A percentile compares a stretch with the other conserved stretches of the same genome.
phyloP scores from a whole-genome alignment of 441 rosid genomes.

The Pelargonium citronellum region DNA sequence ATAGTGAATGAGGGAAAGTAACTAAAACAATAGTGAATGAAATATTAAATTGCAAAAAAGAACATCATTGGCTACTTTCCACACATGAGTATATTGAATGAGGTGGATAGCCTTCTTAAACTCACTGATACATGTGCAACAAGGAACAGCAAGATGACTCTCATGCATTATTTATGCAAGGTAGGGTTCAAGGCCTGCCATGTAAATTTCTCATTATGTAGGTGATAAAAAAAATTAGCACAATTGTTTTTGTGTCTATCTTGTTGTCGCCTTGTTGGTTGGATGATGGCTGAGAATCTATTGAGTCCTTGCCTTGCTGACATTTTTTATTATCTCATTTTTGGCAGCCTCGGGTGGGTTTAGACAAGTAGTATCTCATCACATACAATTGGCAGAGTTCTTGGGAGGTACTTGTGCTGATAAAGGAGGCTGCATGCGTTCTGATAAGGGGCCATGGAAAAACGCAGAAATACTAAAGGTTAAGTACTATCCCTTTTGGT shows the following conservation, averaged over 20 bases:
- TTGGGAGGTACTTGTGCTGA: conserved; percentile 89
- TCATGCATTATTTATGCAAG: conserved; percentile 98
- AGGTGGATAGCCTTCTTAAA: conserved; percentile 91
- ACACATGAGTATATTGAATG: too few species aligned
- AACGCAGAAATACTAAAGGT: conserved; percentile 72
- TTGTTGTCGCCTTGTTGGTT: neutral
- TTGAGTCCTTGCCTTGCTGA: neutral
- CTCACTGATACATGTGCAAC: conserved; percentile 81
- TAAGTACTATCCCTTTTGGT: neutral
- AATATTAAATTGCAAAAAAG: too few species aligned
- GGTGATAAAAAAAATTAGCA: neutral
- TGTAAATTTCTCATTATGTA: too few species aligned
- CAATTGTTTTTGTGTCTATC: neutral
- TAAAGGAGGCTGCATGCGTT: conserved; percentile 81
- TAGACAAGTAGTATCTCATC: too few species aligned
- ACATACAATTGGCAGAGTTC: conserved; percentile 85
- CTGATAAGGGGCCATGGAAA: conserved; percentile 97
- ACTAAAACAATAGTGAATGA: too few species aligned
- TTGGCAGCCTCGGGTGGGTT: too few species aligned
- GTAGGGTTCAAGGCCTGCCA: conserved; percentile 28
- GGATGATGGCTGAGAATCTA: neutral
- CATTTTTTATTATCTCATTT: too few species aligned
- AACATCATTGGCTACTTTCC: too few species aligned
- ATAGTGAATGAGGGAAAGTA: too few species aligned
- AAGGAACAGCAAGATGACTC: conserved; percentile 83